Evolutionary conservation across 345 rosid species (phyloP).

Genomic region (Melaleuca quinquenervia): DNA sequence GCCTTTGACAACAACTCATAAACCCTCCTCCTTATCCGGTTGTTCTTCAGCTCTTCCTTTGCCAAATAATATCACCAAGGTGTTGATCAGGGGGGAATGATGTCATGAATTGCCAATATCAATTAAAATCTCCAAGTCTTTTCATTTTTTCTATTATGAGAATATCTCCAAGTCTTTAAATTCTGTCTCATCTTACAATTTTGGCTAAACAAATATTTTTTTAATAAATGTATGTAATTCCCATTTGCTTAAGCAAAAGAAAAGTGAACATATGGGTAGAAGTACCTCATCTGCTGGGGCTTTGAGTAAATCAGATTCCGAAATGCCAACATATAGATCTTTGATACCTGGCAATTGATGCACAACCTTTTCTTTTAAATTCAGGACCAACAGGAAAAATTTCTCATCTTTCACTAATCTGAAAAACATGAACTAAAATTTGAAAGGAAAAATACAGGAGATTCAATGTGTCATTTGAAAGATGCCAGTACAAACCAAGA

Average conservation of each 20-base stretch:
- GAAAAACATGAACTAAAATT: neutral
- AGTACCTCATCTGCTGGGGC: constrained; percentile 72
- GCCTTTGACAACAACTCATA: constrained; percentile 70
- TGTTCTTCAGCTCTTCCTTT: constrained; percentile 72
- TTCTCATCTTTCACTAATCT: neutral
- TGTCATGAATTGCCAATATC: neutral
- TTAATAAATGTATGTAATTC: neutral
- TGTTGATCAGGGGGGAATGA: neutral
- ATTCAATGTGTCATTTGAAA: neutral
- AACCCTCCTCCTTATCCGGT: constrained; percentile 57
- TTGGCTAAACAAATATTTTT: neutral
- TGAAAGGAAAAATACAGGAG: neutral
- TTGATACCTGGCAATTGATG: constrained; percentile 35
- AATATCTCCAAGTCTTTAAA: neutral
- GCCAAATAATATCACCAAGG: neutral
- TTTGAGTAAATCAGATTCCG: constrained; percentile 43
- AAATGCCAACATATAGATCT: constrained; percentile 36
- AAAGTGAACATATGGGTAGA: neutral
- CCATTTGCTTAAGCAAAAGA: neutral
- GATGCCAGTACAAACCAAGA: constrained; percentile 37
- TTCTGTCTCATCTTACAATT: neutral
- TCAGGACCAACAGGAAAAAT: neutral
- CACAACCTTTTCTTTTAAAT: neutral
- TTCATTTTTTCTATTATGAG: neutral
- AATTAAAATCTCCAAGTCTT: neutral